These are phyloP conservation scores for Allomyces arbusculus DNA, from an alignment of 192 early-diverging fungal species.

Conservation along the genomic window DNA sequence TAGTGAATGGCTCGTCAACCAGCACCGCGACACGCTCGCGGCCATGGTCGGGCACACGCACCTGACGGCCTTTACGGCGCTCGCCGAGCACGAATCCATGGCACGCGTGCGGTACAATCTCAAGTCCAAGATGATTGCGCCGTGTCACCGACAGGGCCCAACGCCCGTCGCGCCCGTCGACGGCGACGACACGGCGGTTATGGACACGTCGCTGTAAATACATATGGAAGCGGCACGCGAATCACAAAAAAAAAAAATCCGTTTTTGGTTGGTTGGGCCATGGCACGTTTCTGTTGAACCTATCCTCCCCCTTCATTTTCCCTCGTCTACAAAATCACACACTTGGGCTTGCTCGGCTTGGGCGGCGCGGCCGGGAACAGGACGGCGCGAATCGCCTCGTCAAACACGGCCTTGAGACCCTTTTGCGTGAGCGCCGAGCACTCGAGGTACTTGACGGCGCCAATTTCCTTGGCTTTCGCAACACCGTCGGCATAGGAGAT, in stretches of 20 bases:
- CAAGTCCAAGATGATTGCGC: too few species aligned
- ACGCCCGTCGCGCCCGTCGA: too few species aligned
- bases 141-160: too few species aligned
- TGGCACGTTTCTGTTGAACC: too few species aligned
- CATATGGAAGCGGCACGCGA: too few species aligned
- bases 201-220: too few species aligned
- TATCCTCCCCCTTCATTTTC: too few species aligned
- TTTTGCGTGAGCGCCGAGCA: constrained; percentile 96
- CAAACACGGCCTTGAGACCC: constrained; percentile 95
- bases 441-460: constrained; percentile 83
- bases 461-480: constrained; percentile 71
- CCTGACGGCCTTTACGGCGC: constrained; percentile 56
- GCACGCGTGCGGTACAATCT: constrained; percentile 51
- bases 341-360: constrained; percentile 43
- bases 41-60: constrained; percentile 57
- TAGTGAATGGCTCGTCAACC: constrained; percentile 73
- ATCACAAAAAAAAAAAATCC: too few species aligned
- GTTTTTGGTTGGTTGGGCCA: too few species aligned
- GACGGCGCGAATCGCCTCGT: constrained; percentile 91
- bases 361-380: constrained; percentile 45
- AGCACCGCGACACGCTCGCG: constrained; percentile 63
- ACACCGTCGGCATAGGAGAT: constrained; percentile 74
- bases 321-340: constrained; percentile 43
- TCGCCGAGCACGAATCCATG: constrained; percentile 71
- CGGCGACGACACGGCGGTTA: too few species aligned